Percentiles rank a stretch among this genome's conserved stretches.
Conservation (phyloP, 2,329 filamentous ascomycete genomes). For the Cordyceps farinosa region DNA sequence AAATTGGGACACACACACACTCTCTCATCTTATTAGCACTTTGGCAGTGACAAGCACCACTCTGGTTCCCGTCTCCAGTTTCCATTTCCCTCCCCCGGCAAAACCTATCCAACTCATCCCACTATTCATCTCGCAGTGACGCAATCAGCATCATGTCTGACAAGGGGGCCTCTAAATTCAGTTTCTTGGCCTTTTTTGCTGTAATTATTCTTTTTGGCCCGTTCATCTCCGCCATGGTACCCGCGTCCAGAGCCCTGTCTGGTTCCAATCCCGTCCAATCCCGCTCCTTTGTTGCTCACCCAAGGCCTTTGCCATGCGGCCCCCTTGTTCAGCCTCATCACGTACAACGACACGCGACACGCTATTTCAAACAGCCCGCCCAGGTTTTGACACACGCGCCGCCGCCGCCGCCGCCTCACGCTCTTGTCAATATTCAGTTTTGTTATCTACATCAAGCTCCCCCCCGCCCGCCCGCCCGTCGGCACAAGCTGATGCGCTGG, state of each 20-base stretch:
- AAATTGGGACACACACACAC: no score
- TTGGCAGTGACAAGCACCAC: background rate
- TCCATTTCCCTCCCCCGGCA: background rate
- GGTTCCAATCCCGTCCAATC: no score
- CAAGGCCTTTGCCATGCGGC: no score
- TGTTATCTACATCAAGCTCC: no score
- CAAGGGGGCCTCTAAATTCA: background rate
- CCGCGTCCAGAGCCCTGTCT: no score
- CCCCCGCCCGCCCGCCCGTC: background rate
- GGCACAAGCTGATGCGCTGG: background rate
- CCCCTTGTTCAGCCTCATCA: no score
- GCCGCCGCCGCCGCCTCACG: no score
- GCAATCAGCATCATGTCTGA: background rate
- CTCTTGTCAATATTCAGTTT: no score
- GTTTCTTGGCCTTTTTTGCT: background rate
- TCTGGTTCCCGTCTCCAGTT: background rate
- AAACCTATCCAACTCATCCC: background rate
- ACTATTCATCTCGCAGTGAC: slow-evolving; percentile 9
- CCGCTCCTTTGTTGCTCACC: no score
- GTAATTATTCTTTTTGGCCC: background rate
- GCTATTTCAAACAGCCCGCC: no score
- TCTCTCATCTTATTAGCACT: background rate
- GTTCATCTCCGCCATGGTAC: background rate
- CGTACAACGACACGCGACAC: no score
- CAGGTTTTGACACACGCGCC: no score